A percentile compares a stretch with the other conserved stretches of the same genome.
Conservation (phyloP, 257 asterid genomes). For the Nicotiana undulata region DNA sequence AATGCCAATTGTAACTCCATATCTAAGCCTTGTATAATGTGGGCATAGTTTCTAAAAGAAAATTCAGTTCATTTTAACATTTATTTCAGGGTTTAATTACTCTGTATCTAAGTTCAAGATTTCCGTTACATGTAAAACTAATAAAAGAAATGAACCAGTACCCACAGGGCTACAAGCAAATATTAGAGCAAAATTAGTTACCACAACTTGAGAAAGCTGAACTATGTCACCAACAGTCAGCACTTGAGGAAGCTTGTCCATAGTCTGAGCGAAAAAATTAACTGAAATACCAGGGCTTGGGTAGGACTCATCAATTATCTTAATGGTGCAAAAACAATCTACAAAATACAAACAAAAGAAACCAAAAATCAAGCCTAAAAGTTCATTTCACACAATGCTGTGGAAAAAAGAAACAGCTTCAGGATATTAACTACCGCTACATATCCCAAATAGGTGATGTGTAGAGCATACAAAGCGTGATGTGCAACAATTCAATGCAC, state of each 20-base stretch:
- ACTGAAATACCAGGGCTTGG: constrained; percentile 38
- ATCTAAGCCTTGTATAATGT: background rate
- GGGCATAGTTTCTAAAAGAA: background rate
- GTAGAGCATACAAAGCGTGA: background rate
- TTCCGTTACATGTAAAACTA: background rate
- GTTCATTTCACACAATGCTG: background rate
- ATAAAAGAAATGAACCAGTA: background rate
- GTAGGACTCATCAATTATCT: constrained; percentile 53
- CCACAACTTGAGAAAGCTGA: constrained; percentile 55
- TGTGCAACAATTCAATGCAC: background rate
- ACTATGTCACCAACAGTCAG: constrained; percentile 55
- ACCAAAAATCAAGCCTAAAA: background rate
- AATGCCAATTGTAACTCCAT: background rate
- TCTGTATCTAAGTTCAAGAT: background rate
- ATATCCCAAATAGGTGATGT: background rate
- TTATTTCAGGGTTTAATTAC: background rate
- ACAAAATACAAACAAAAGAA: constrained; percentile 9
- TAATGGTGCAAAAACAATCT: constrained; percentile 52
- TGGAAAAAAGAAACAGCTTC: background rate
- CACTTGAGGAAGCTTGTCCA: constrained; percentile 58
- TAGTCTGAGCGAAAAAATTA: constrained; percentile 41
- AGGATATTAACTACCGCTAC: background rate
- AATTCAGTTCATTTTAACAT: background rate
- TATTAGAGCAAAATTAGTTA: constrained; percentile 8
- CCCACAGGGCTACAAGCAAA: background rate